Conservation (phyloP, 1,284 basidiomycete species). For the Ceratobasidium sp. region DNA sequence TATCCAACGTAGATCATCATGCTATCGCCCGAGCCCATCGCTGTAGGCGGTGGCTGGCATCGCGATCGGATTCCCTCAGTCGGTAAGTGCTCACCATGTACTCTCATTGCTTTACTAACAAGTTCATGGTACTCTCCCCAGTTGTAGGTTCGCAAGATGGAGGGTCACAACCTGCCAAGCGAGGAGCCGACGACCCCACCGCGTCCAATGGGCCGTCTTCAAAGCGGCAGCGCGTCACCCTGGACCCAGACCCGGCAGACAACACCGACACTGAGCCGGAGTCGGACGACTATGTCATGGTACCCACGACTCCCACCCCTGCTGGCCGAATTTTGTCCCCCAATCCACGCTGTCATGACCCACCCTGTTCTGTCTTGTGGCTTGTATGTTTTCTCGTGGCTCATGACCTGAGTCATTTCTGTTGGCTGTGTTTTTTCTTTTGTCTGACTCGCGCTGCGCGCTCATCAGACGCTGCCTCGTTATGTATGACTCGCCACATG, state of each 20-base stretch:
- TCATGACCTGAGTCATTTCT: too few relatives aligned
- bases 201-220: not conserved
- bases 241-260: not conserved
- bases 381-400: too few relatives aligned
- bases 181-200: not conserved
- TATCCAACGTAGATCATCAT: not conserved
- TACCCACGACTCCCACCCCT: not conserved
- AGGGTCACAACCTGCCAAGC: not conserved
- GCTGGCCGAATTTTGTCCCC: not conserved
- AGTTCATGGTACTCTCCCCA: not conserved
- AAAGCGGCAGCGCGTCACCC: not conserved
- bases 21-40: not conserved
- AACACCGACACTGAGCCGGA: conserved; percentile 6
- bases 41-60: conserved; percentile 23
- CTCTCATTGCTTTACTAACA: not conserved
- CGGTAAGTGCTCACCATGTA: not conserved
- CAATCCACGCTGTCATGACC: too few relatives aligned
- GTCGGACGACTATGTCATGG: not conserved
- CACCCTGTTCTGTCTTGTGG: too few relatives aligned
- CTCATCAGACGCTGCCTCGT: too few relatives aligned
- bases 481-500: too few relatives aligned
- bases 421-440: too few relatives aligned
- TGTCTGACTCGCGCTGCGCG: too few relatives aligned
- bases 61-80: not conserved
- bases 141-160: not conserved